phyloP scores from a whole-genome alignment of 371 early-diverging fungal genomes.

The Funneliformis caledonium region DNA sequence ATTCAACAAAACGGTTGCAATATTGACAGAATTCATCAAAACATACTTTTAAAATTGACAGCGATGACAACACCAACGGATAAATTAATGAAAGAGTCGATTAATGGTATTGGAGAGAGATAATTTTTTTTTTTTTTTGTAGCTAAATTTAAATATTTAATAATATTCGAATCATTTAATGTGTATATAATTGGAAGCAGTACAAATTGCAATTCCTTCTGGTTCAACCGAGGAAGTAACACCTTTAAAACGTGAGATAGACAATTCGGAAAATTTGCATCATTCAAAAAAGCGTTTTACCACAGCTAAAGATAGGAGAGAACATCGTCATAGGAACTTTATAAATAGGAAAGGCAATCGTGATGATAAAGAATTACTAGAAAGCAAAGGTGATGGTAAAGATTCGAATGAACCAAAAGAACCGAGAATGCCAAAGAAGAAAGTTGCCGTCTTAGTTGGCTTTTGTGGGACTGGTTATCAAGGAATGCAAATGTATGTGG shows the following conservation, averaged over 20 bases:
- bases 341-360: constrained; percentile 11
- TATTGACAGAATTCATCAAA: not conserved
- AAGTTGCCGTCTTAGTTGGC: constrained; percentile 87
- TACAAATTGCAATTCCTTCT: not conserved
- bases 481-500: constrained; percentile 89
- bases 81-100: not conserved
- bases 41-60: not conserved
- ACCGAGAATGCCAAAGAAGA: constrained; percentile 79
- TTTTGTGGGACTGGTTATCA: constrained; percentile 95
- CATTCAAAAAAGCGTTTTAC: constrained; percentile 16
- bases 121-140: not conserved
- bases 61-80: not conserved
- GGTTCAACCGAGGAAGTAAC: not conserved
- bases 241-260: not conserved
- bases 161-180: not conserved
- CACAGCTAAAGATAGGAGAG: constrained; percentile 32
- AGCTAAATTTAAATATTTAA: not conserved
- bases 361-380: not conserved
- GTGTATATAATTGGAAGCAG: not conserved
- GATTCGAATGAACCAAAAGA: constrained; percentile 42
- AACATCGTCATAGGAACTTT: constrained; percentile 8
- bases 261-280: not conserved
- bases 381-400: not conserved
- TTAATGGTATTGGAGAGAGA: not conserved
- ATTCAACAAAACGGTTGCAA: not conserved